Base-by-base conservation (phyloP, 2,329 filamentous ascomycete species). In the Aspergillus sp. region DNA sequence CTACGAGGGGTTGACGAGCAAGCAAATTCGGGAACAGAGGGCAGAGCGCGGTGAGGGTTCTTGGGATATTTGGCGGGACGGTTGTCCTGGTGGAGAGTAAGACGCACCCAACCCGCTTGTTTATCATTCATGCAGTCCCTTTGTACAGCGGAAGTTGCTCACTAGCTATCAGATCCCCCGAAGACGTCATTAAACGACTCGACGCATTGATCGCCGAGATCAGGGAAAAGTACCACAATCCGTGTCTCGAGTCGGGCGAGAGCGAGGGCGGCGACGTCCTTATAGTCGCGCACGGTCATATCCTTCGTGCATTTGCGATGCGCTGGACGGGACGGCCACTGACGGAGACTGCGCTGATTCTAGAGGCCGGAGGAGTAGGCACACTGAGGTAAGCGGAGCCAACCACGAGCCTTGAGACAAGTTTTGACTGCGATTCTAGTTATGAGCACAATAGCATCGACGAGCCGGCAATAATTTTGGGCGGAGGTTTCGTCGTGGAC, bases 61-160 rank as follows among this genome's bases (percentile, higher is more conserved):
- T 25, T 96, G 92, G 92, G 90, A 95, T 78, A 96, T 96, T 66
- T 96, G 92, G 92, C 82, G 81, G n/a, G 92, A 96, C 73, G 92
- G 92, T 0, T 96, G 92, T 77, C 90, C 89, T 1, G 91, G 89
- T 3, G 93, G 93, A 75, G 92, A 96, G 89, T 91, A 78, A 76
- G 87, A 41, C 47, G 13, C 11, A 34, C 46, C 43, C 2, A 23
- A 23, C 23, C 31, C 23, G 13, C 22, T 11, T 19, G 60, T 60
- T 54, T 19, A 13, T 41, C 30, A 49, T 28, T 45, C 17, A 23
- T 59, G 11, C 17, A 13, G 22, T 52, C 7, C n/a, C 2, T 53
- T 15, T 19, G 7, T 53, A 19, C 19, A 34, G 48, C 23, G 4
- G 22, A 13, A n/a, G 49, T 15, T 25, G 41, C 23, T 50, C 15